Evolutionary conservation across 2,329 filamentous ascomycete species (phyloP).

Genomic region (Zymoseptoria passerinii): DNA sequence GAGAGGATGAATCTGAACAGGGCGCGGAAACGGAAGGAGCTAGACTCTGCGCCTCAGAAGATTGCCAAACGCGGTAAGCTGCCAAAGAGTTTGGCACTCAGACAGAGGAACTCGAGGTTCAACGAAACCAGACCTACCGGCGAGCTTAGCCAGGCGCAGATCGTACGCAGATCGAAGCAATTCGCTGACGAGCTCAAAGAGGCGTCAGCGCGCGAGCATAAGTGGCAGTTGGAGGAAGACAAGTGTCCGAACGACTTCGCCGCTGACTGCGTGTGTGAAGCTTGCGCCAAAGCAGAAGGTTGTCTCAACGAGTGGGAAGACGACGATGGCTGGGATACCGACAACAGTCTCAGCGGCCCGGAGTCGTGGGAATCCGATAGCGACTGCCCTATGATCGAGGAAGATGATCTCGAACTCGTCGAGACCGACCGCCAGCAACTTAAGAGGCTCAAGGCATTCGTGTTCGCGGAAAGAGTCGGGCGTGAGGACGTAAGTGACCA

Average conservation of each 20-base stretch:
- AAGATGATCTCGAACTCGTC: background rate
- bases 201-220: background rate
- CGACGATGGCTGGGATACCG: background rate
- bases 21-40: conserved; percentile 7
- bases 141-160: background rate
- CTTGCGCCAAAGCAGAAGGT: background rate
- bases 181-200: background rate
- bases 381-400: background rate
- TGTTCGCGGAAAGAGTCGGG: conserved; percentile 6
- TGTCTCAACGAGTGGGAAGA: background rate
- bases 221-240: background rate
- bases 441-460: background rate
- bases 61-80: background rate
- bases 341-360: background rate
- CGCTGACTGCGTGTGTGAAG: background rate
- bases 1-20: background rate
- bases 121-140: background rate
- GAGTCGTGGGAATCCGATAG: background rate
- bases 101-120: background rate
- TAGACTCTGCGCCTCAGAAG: background rate
- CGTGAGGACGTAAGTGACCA: conserved; percentile 7
- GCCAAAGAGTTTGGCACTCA: background rate
- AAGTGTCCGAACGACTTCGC: background rate
- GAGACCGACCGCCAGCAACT: background rate
- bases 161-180: background rate